Conservation (phyloP, 495 filamentous ascomycete species). For the Penicillium silybi region DNA sequence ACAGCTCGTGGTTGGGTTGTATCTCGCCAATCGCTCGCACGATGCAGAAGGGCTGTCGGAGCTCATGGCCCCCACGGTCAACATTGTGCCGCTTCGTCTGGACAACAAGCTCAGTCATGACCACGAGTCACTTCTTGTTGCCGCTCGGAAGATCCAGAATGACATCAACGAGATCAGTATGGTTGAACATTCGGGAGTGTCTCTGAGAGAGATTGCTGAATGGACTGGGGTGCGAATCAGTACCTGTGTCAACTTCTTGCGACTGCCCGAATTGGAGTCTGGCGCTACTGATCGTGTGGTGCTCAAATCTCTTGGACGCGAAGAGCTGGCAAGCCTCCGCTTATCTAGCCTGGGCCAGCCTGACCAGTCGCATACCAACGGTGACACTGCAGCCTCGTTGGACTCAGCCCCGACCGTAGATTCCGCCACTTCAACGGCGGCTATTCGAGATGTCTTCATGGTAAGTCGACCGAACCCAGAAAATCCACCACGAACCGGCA, state of each 20-base stretch:
- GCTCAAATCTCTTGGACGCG: constrained; percentile 11
- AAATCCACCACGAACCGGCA: constrained; percentile 1
- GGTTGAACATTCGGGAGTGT: constrained; percentile 26
- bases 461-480: constrained; percentile 14
- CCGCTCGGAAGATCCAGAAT: constrained; percentile 26
- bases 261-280: constrained; percentile 22
- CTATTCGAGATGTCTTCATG: constrained; percentile 13
- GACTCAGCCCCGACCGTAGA: constrained; percentile 2
- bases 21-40: constrained; percentile 34
- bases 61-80: constrained; percentile 30
- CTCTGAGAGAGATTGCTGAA: constrained; percentile 30
- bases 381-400: constrained; percentile 8
- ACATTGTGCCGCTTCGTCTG: constrained; percentile 33
- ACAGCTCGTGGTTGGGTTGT: constrained; percentile 26
- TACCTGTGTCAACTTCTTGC: constrained; percentile 36
- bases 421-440: constrained; percentile 8
- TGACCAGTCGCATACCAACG: constrained; percentile 5
- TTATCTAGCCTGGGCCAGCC: not conserved
- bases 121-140: constrained; percentile 15
- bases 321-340: constrained; percentile 5
- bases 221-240: constrained; percentile 36
- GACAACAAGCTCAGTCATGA: constrained; percentile 15
- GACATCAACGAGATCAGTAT: constrained; percentile 32
- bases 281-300: constrained; percentile 1
- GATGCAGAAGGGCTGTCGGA: constrained; percentile 25